Percentiles rank a stretch among this genome's conserved stretches.
Evolutionary conservation across 75 land plant species (phyloP).

Genomic region (Pseudotsuga menziesii): DNA sequence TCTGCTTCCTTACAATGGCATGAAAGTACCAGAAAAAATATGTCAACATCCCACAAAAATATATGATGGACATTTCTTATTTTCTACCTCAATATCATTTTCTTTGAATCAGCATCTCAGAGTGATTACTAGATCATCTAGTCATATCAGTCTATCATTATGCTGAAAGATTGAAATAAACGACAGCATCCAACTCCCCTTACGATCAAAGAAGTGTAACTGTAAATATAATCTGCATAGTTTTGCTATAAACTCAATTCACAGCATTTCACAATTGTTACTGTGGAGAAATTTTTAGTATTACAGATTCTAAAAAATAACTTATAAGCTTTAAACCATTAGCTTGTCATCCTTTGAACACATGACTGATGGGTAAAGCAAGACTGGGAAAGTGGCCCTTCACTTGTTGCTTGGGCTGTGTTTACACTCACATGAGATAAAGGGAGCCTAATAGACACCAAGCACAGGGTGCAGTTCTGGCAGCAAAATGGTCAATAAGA

Average conservation of each 20-base stretch:
- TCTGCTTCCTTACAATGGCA: slow-evolving; percentile 72
- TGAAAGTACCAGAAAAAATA: background rate
- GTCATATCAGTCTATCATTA: background rate
- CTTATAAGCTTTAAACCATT: too few relatives aligned
- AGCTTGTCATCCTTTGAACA: too few relatives aligned
- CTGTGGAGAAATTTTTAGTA: background rate
- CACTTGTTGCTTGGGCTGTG: too few relatives aligned
- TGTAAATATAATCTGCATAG: background rate
- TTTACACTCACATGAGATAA: too few relatives aligned
- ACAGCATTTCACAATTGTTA: background rate
- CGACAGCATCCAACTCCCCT: background rate
- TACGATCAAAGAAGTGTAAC: background rate
- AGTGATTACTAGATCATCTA: background rate
- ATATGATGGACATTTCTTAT: background rate
- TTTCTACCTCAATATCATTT: background rate
- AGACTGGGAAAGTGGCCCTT: too few relatives aligned
- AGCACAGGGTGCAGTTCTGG: too few relatives aligned
- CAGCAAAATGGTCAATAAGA: too few relatives aligned
- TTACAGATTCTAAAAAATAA: background rate
- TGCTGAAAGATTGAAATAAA: slow-evolving; percentile 3
- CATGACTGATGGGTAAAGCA: too few relatives aligned
- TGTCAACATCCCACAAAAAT: background rate
- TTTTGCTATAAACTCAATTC: background rate
- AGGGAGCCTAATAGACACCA: too few relatives aligned
- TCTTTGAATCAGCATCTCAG: background rate